Evolutionary conservation across 2,329 filamentous ascomycete species (phyloP).

Genomic region (Ophiostoma ips): DNA sequence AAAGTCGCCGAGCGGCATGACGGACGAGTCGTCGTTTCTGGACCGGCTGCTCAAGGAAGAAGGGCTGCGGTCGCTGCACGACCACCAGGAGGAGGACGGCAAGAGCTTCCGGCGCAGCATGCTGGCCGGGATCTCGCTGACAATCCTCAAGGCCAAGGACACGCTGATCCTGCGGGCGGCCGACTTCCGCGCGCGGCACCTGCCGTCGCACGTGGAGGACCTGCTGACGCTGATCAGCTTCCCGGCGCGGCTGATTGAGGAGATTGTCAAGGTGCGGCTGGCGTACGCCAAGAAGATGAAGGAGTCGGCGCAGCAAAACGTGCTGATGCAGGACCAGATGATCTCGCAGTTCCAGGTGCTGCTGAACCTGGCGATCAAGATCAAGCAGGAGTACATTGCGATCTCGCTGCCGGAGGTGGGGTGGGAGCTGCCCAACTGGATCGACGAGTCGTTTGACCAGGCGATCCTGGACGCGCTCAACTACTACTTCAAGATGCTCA

Average conservation of each 20-base stretch:
- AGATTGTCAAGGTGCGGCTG: constrained; percentile 84
- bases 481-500: constrained; percentile 97
- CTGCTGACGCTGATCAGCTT: constrained; percentile 94
- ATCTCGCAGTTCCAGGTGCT: constrained; percentile 92
- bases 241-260: constrained; percentile 85
- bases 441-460: constrained; percentile 89
- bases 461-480: constrained; percentile 86
- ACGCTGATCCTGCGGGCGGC: constrained; percentile 79
- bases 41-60: constrained; percentile 94
- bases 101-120: constrained; percentile 53
- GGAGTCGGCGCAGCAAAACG: constrained; percentile 80
- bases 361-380: constrained; percentile 77
- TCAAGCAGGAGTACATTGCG: constrained; percentile 75
- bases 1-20: constrained; percentile 53
- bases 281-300: constrained; percentile 92
- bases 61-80: constrained; percentile 79
- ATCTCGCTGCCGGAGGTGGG: constrained; percentile 79
- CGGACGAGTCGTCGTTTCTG: constrained; percentile 85
- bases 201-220: constrained; percentile 94
- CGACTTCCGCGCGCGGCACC: constrained; percentile 73
- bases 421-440: constrained; percentile 91
- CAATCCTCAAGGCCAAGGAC: constrained; percentile 86
- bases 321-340: constrained; percentile 95
- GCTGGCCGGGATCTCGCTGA: constrained; percentile 66
- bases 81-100: constrained; percentile 38